Base-by-base conservation (phyloP, 1,284 basidiomycete species). In the Ceratobasidium sp. region DNA sequence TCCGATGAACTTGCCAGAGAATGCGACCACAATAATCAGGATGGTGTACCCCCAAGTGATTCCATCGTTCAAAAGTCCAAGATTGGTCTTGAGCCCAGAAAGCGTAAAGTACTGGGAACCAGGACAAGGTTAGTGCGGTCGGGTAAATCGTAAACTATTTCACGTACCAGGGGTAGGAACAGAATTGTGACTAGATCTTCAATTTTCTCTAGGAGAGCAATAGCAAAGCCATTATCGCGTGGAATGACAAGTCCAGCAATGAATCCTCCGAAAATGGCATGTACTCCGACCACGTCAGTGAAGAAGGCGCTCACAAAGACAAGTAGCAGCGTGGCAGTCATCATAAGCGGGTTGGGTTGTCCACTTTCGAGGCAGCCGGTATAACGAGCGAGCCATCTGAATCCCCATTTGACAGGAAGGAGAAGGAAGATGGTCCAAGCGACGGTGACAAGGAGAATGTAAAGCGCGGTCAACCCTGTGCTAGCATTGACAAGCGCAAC, bases 401-500 rank as follows among this genome's bases (percentile, higher is more conserved):
- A 87, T 0, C 84, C 88, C 77, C 84, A 87, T 81, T 90, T 91
- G 74, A 92, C 89, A 0, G 94, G 90, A 83, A 95, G 91, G 42
- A 97, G 88, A 9, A 98, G 86, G 81, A 96, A 84, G 10, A 97
- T 82, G 0, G 93, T 90, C 92, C 94, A 98, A 0, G 89, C 97
- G 10, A 98, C 85, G 71, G 94, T 93, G 15, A 88, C 86, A 17
- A 97, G 87, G n/a, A 97, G 88, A 77, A 95, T 92, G 85, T 92
- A 97, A 28, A 98, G 86, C 0, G 95, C 94, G 0, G 90, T 92
- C 0, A 94, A 84, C 1, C 93, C 93, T 0, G 89, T 88, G 0
- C 91, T 87, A 0, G 94, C 94, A 80, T 97, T 98, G 79, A 97
- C 95, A 59, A 99, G 91, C 0, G 96, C 94, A 9, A 98, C 93